Base-by-base conservation (phyloP, 139 green algal genomes). In the Pycnococcus provasolii region DNA sequence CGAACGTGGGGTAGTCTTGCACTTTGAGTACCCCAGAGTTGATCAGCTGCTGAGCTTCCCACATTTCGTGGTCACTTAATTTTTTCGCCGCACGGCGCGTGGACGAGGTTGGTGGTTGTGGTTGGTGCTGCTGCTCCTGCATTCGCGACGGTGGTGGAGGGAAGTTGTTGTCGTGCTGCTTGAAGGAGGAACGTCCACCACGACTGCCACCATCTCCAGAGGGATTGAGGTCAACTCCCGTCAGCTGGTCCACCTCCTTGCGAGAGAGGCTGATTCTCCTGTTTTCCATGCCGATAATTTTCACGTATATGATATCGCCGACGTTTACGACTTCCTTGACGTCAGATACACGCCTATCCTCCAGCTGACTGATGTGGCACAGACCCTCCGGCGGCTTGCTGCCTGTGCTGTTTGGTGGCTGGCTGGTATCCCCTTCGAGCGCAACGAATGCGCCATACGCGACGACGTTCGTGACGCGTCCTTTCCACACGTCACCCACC, bases 401-500 rank as follows among this genome's bases (percentile, higher is more conserved):
- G 57, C 94, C 26, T 26, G 26, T 26, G 26, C 26, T 26, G 26
- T 26, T 26, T 26, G 26, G 26, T 26, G 26, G 26, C 26, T 26
- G 26, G 26, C 26, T 26, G 26, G 26, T 26, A 26, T 26, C 83
- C 51, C 84, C 83, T 13, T 83, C 54, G 57, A 99, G 79, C 80
- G 96, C 86, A 62, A 97, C 89, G 74, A 99, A 99, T 77, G 80
- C 90, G 5, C 92, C 92, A 81, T 96, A 96, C 68, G 96, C 90
- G 87, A 96, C 91, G 43, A 94, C 80, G 54, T 80, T 80, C 13
- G 74, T 85, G n/a, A 95, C 85, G 0, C 52, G 57, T 4, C 81
- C 84, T 13, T 73, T 67, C 75, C 94, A 96, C 55, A 94, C 76
- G 39, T 42, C 47, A 2, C 63, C 63, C 4, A 72, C 58, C 15